Percentiles rank a stretch among this genome's conserved stretches.
Conservation (phyloP, 2,329 filamentous ascomycete genomes). For the Colletotrichum karsti region DNA sequence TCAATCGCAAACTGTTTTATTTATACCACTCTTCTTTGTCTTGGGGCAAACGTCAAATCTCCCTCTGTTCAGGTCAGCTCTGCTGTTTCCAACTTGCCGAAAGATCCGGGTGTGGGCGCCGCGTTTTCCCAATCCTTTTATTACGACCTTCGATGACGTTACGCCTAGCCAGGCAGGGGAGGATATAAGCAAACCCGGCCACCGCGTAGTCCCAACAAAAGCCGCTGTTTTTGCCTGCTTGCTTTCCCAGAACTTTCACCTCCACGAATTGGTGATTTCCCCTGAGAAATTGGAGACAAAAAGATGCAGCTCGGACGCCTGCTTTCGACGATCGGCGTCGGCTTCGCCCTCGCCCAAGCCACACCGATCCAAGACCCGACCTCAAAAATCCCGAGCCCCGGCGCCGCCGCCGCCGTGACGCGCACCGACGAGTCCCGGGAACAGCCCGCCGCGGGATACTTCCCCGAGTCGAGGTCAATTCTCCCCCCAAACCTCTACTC, state of each 20-base stretch:
- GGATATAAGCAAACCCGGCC: background rate
- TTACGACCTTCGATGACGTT: slow-evolving; percentile 18
- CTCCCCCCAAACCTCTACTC: background rate
- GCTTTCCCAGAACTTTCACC: no score
- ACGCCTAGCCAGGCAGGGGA: background rate
- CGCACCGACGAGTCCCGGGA: background rate
- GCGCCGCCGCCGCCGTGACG: background rate
- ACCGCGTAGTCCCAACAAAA: background rate
- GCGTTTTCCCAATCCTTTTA: background rate
- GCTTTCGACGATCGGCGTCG: slow-evolving; percentile 1
- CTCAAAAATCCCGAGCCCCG: background rate
- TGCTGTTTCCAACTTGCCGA: background rate
- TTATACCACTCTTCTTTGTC: background rate
- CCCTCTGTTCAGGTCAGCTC: no score
- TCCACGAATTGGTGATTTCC: background rate
- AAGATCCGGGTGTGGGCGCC: background rate
- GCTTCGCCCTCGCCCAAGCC: slow-evolving; percentile 10
- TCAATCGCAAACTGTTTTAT: background rate
- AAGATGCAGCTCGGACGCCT: slow-evolving; percentile 14
- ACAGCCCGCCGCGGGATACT: slow-evolving; percentile 14
- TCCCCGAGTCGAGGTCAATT: slow-evolving; percentile 6
- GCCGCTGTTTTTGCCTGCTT: background rate
- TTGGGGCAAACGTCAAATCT: background rate
- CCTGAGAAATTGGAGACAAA: no score
- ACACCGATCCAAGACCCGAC: slow-evolving; percentile 4